A percentile compares a stretch with the other conserved stretches of the same genome.
Conservation (phyloP, 2,329 filamentous ascomycete species). For the Penicillium sclerotiorum region DNA sequence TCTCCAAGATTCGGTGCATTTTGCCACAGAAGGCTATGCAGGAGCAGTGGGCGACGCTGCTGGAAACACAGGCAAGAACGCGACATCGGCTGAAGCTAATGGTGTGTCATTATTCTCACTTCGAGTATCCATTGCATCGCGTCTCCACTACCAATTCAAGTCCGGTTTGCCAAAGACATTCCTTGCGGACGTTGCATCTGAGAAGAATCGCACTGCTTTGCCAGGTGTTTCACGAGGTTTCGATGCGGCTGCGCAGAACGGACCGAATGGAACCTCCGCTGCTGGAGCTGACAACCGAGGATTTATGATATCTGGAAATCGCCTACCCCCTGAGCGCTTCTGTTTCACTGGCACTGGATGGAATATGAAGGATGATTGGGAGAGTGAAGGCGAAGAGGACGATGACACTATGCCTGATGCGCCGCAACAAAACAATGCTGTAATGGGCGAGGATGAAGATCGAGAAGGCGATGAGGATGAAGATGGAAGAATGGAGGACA, state of each 20-base stretch:
- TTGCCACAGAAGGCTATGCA: conserved; percentile 54
- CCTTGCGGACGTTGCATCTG: conserved; percentile 59
- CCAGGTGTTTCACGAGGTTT: conserved; percentile 59
- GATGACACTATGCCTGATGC: conserved; percentile 25
- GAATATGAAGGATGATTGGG: conserved; percentile 61
- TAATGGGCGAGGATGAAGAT: conserved; percentile 35
- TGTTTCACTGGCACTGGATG: conserved; percentile 60
- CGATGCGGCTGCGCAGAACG: conserved; percentile 25
- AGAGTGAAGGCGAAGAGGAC: conserved; percentile 56
- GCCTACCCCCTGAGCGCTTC: conserved; percentile 65
- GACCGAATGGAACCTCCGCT: conserved; percentile 23
- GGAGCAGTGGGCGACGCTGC: conserved; percentile 34
- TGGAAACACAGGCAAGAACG: conserved; percentile 35
- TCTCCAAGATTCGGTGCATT: conserved; percentile 55
- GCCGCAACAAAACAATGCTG: conserved; percentile 24
- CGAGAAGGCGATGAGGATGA: conserved; percentile 44
- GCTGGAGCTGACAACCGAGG: conserved; percentile 32
- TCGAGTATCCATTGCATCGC: conserved; percentile 62
- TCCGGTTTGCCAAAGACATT: conserved; percentile 64
- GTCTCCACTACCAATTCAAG: conserved; percentile 63
- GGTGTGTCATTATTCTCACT: conserved; percentile 60
- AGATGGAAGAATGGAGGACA: conserved; percentile 52
- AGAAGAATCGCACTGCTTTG: conserved; percentile 57
- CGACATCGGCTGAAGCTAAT: conserved; percentile 46
- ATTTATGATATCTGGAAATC: conserved; percentile 54